A percentile compares a stretch with the other conserved stretches of the same genome.
These are phyloP conservation scores for Alloascoidea hylecoeti DNA, from an alignment of 805 yeast species.

Conservation along the genomic window DNA sequence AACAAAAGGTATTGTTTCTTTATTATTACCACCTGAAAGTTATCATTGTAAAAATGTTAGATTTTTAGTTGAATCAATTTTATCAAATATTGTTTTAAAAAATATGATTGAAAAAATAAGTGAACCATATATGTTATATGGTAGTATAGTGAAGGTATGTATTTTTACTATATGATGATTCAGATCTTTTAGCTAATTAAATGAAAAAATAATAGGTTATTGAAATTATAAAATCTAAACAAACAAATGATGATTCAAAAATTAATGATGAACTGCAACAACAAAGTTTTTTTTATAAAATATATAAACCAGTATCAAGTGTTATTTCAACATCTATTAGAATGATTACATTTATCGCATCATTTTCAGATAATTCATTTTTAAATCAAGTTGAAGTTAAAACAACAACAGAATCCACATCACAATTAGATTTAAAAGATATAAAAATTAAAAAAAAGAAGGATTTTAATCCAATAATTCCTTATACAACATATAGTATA, in stretches of 20 bases:
- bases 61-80: conserved; percentile 22
- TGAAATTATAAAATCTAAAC: no score
- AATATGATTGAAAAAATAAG: conserved; percentile 28
- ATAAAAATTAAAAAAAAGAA: background rate
- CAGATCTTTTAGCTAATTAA: background rate
- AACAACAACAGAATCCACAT: background rate
- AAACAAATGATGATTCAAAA: background rate
- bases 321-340: background rate
- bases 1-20: conserved; percentile 18
- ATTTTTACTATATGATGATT: background rate
- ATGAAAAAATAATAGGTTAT: no score
- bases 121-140: conserved; percentile 39
- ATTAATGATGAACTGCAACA: no score
- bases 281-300: background rate
- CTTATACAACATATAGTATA: background rate
- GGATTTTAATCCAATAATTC: background rate
- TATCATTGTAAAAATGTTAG: conserved; percentile 22
- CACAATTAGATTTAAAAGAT: background rate
- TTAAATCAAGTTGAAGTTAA: background rate
- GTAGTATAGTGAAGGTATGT: conserved; percentile 18
- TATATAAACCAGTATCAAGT: background rate
- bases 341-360: background rate
- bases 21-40: conserved; percentile 26
- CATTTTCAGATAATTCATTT: conserved; percentile 2
- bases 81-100: conserved; percentile 26